Base-by-base conservation (phyloP, 2,329 filamentous ascomycete species). In the Diaporthe citrichinensis region DNA sequence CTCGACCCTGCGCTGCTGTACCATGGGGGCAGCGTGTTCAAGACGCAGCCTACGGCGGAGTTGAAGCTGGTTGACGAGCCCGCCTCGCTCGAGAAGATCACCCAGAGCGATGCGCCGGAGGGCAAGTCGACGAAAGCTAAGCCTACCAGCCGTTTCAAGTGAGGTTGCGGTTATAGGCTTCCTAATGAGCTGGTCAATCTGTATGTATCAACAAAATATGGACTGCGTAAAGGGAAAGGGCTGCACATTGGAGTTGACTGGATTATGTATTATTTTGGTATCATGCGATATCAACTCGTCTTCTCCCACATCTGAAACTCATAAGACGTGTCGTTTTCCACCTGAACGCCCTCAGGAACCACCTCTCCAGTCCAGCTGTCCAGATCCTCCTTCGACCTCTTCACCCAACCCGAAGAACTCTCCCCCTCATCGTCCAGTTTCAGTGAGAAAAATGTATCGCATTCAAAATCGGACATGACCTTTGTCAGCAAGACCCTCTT, bases 231-330 rank as follows among this genome's bases (percentile, higher is more conserved):
- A 59, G 25, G 53, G 28, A 67, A 58, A 28, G 28, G n/a, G 5
- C n/a, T 46, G 67, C 57, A 74, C 73, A 58, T 72, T 68, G 31
- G 76, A 62, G 69, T 72, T 20, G 44, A 15, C 3, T 9, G 51
- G 73, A 28, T 67, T 65, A 73, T 71, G 73, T 72, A 67, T 53
- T 61, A 59, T 41, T 71, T 36, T 20, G 59, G 17, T 39, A 20
- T 67, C n/a, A n/a, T 34, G 20, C 59, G 46, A 39, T 31, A 68
- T 59, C 68, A 77, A 77, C 81, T 79, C 73, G 81, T 82, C 86
- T 87, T 90, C 86, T 93, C 92, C 92, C 92, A 95, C 90, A 95
- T 90, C 83, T 94, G 90, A 84, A 94, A 95, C 82, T 93, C 89
- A 83, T 94, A 95, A 81, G 84, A 83, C 7, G 90, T 91, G 9